Conservation (phyloP, 257 asterid genomes). For the Nicotiana benthamiana region DNA sequence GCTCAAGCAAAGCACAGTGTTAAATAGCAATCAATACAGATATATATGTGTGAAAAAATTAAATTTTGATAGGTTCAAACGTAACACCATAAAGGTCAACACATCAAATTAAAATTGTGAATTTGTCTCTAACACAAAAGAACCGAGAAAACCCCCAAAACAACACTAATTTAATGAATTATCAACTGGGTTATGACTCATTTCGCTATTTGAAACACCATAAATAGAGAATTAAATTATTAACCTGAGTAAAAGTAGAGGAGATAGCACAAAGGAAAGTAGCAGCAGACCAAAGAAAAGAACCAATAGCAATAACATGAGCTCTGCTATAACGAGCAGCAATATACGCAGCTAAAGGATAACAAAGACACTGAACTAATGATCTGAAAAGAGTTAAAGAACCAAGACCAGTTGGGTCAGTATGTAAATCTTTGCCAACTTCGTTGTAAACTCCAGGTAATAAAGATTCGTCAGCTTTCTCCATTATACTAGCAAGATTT, state of each 20-base stretch:
- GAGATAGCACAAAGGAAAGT: constrained; percentile 40
- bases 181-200: background rate
- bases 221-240: background rate
- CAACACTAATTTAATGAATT: background rate
- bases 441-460: background rate
- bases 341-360: background rate
- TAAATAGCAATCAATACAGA: too few relatives aligned
- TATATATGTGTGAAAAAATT: too few relatives aligned
- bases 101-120: too few relatives aligned
- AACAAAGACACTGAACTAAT: constrained; percentile 1
- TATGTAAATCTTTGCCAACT: background rate
- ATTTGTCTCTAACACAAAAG: background rate
- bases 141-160: background rate
- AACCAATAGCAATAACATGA: constrained; percentile 27
- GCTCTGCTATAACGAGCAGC: background rate
- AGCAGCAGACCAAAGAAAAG: constrained; percentile 91
- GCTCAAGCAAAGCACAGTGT: too few relatives aligned
- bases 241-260: constrained; percentile 61
- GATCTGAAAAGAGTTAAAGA: background rate
- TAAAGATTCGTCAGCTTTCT: background rate
- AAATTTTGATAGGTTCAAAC: background rate
- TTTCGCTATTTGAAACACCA: background rate
- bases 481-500: background rate
- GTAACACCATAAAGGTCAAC: too few relatives aligned
- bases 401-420: constrained; percentile 1